A percentile compares a stretch with the other conserved stretches of the same genome.
These are phyloP conservation scores for Conticribra weissflogii DNA, from an alignment of 108 stramenopile species.

Conservation along the genomic window DNA sequence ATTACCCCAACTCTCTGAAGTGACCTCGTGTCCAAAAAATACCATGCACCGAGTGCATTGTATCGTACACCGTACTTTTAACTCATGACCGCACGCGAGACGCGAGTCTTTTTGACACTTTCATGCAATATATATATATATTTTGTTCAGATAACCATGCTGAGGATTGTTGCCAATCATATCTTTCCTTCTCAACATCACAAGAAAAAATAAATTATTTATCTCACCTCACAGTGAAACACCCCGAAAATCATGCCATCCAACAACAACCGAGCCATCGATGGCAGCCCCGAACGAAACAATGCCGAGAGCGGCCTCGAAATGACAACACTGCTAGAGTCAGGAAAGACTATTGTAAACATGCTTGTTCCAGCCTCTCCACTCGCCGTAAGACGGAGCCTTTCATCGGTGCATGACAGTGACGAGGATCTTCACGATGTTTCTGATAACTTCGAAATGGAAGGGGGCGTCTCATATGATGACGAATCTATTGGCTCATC, in stretches of 20 bases:
- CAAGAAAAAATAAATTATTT: no score
- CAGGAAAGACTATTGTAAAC: conserved; percentile 2
- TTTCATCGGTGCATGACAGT: neutral
- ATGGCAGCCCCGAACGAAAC: neutral
- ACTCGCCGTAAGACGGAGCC: neutral
- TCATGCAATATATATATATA: no score
- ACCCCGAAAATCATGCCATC: neutral
- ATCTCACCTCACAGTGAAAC: neutral
- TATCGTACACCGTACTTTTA: no score
- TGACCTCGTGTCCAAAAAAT: no score
- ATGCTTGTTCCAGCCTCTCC: conserved; percentile 36
- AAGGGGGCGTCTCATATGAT: conserved; percentile 7
- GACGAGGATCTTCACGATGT: conserved; percentile 18
- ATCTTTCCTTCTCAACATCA: no score
- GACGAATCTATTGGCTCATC: neutral
- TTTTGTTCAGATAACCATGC: no score
- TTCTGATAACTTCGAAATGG: conserved; percentile 24
- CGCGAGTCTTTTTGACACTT: no score
- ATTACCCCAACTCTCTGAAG: no score
- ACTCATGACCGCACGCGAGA: no score
- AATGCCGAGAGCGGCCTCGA: neutral
- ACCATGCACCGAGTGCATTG: no score
- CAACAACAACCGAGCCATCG: conserved; percentile 6
- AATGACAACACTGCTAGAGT: neutral
- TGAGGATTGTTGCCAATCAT: no score